Base-by-base conservation (phyloP, 768 basidiomycete species). In the Termitomyces sp. region DNA sequence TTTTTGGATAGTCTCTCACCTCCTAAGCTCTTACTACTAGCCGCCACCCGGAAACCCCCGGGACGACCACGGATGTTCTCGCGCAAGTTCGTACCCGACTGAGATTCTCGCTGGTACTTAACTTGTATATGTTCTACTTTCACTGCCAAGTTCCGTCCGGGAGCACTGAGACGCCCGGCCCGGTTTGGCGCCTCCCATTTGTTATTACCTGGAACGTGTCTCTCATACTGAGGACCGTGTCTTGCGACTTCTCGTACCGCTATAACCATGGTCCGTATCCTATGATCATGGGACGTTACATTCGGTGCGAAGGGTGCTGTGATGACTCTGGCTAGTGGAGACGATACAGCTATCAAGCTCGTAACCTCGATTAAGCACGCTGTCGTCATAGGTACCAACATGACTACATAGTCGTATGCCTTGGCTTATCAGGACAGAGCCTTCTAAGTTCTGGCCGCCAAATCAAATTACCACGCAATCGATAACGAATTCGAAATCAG, bases 101-200 rank as follows among this genome's bases (percentile, higher is more conserved):
- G 3, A n/a, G n/a, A n/a, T n/a, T n/a, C n/a, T n/a, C n/a, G n/a
- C n/a, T n/a, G n/a, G n/a, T n/a, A n/a, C n/a, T n/a, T n/a, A n/a
- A n/a, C n/a, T n/a, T n/a, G n/a, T n/a, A n/a, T n/a, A n/a, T n/a
- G 10, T 25, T 38, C 35, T 13, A 16, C 13, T n/a, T n/a, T 49
- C 33, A 10, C n/a, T 22, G 22, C 0, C 23, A 41, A 54, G 53
- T 39, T 54, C 53, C 53, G 53, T 4, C 53, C 53, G 53, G 32
- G 35, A 39, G 32, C 7, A 7, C 48, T 35, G 32, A 48, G 33
- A 48, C 22, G 3, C 0, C 20, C 33, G 44, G 53, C 23, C 20
- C 38, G 20, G 20, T 25, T 41, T 29, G 16, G 31, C 22, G 27
- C 45, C 42, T 38, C 12, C 32, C 25, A 31, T 22, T 35, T 25